Evolutionary conservation across 495 filamentous ascomycete species (phyloP).

Genomic region (Podospora tetraspora): DNA sequence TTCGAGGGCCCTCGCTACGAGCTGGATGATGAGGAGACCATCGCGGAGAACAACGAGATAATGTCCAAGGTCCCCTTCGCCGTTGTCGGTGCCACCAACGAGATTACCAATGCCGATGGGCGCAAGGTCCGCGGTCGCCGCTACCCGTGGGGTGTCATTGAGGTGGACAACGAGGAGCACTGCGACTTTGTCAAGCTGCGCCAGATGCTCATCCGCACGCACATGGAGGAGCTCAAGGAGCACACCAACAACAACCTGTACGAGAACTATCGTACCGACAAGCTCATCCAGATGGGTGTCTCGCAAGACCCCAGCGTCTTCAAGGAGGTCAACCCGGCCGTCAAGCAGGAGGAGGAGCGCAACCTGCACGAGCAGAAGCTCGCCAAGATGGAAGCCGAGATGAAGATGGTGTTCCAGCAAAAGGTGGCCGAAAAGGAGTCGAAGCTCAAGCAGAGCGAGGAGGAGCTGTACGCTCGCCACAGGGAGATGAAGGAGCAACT

Average conservation of each 20-base stretch:
- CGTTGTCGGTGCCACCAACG: conserved; percentile 91
- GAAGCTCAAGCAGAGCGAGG: conserved; percentile 98
- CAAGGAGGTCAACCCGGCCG: conserved; percentile 99
- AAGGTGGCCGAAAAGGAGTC: conserved; percentile 99
- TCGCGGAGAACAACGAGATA: conserved; percentile 99
- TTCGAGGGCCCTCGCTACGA: conserved; percentile 98
- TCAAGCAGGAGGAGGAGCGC: conserved; percentile 99
- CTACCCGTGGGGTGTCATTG: conserved; percentile 98
- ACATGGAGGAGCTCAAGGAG: conserved; percentile 99
- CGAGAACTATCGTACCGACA: conserved; percentile 99
- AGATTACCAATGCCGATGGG: conserved; percentile 85
- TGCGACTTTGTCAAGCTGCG: conserved; percentile 99
- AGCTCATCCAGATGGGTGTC: conserved; percentile 96
- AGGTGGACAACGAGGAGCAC: conserved; percentile 99
- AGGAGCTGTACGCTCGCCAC: conserved; percentile 95
- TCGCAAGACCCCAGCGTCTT: conserved; percentile 97
- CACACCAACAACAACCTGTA: conserved; percentile 98
- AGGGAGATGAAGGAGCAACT: conserved; percentile 99
- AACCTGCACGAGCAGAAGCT: conserved; percentile 98
- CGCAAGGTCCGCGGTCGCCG: conserved; percentile 92
- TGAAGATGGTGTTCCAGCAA: conserved; percentile 99
- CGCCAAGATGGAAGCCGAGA: conserved; percentile 98
- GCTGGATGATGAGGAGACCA: conserved; percentile 97
- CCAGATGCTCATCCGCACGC: conserved; percentile 98
- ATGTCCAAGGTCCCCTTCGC: conserved; percentile 99